Percentiles rank a stretch among this genome's conserved stretches.
phyloP scores from a whole-genome alignment of 208 protist species.

The Acanthamoeba quina region DNA sequence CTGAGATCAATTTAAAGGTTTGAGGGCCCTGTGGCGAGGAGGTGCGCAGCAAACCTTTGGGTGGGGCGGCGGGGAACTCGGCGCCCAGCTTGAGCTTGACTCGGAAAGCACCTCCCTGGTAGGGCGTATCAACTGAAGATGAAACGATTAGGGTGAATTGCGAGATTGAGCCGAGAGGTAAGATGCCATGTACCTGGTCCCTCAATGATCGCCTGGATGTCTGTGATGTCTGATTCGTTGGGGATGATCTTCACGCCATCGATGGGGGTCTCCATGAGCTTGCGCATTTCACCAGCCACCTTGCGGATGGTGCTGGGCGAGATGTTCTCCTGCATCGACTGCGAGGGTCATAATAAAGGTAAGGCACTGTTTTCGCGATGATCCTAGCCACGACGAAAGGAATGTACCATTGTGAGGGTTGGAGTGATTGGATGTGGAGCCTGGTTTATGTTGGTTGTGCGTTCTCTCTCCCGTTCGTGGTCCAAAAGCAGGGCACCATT shows the following conservation, averaged over 20 bases:
- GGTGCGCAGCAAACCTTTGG: slow-evolving; percentile 91
- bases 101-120: slow-evolving; percentile 95
- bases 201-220: slow-evolving; percentile 94
- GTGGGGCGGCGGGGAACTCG: slow-evolving; percentile 96
- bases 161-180: not conserved
- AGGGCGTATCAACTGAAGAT: slow-evolving; percentile 94
- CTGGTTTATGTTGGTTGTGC: not conserved
- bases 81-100: slow-evolving; percentile 94
- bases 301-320: slow-evolving; percentile 79
- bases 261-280: slow-evolving; percentile 79
- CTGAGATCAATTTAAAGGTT: too few species aligned
- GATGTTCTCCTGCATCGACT: slow-evolving; percentile 71
- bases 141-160: not conserved
- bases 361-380: too few species aligned
- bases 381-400: not conserved
- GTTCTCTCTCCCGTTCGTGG: not conserved
- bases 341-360: not conserved
- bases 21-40: too few species aligned
- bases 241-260: slow-evolving; percentile 94
- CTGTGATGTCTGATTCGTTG: slow-evolving; percentile 94
- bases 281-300: slow-evolving; percentile 86
- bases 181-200: slow-evolving; percentile 92
- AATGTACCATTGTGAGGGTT: not conserved
- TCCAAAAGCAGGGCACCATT: not conserved
- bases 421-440: not conserved